A percentile compares a stretch with the other conserved stretches of the same genome.
These are phyloP conservation scores for Candida frijolesensis DNA, from an alignment of 1,139 yeast genomes.

Conservation along the genomic window DNA sequence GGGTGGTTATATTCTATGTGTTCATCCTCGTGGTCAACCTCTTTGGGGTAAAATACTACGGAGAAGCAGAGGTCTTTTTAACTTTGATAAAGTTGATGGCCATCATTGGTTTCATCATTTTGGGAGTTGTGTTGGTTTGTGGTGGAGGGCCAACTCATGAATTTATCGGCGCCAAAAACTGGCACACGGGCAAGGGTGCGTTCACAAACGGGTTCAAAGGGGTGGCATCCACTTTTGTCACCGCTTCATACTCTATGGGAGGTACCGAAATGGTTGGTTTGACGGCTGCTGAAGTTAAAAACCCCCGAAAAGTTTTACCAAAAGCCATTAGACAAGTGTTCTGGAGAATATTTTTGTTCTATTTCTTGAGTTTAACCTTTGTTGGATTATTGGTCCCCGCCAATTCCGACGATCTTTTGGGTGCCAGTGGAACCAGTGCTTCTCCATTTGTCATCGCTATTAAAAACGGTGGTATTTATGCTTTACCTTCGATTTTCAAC, in stretches of 20 bases:
- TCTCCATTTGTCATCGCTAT: slow-evolving; percentile 66
- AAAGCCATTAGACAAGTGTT: slow-evolving; percentile 46
- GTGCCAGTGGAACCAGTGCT: slow-evolving; percentile 34
- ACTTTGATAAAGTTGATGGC: slow-evolving; percentile 63
- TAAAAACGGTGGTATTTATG: slow-evolving; percentile 50
- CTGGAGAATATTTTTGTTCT: slow-evolving; percentile 46
- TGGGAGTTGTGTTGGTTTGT: slow-evolving; percentile 60
- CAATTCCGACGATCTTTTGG: slow-evolving; percentile 33
- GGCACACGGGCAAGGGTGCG: slow-evolving; percentile 59
- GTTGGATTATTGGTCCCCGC: slow-evolving; percentile 42
- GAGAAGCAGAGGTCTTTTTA: slow-evolving; percentile 70
- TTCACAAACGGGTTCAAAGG: slow-evolving; percentile 47
- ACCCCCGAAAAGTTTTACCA: slow-evolving; percentile 40
- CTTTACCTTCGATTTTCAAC: slow-evolving; percentile 46
- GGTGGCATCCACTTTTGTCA: slow-evolving; percentile 42
- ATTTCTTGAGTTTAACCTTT: slow-evolving; percentile 40
- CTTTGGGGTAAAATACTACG: slow-evolving; percentile 73
- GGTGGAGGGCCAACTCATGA: slow-evolving; percentile 71
- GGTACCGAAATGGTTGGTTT: slow-evolving; percentile 52
- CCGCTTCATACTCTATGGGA: slow-evolving; percentile 46
- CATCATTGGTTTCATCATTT: slow-evolving; percentile 63
- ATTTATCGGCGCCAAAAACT: slow-evolving; percentile 63
- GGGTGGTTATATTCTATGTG: slow-evolving; percentile 65
- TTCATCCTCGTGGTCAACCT: slow-evolving; percentile 58
- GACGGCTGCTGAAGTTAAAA: slow-evolving; percentile 42